These are phyloP conservation scores for Aspergillus saccharolyticus DNA, from an alignment of 495 filamentous ascomycete species.

Conservation along the genomic window DNA sequence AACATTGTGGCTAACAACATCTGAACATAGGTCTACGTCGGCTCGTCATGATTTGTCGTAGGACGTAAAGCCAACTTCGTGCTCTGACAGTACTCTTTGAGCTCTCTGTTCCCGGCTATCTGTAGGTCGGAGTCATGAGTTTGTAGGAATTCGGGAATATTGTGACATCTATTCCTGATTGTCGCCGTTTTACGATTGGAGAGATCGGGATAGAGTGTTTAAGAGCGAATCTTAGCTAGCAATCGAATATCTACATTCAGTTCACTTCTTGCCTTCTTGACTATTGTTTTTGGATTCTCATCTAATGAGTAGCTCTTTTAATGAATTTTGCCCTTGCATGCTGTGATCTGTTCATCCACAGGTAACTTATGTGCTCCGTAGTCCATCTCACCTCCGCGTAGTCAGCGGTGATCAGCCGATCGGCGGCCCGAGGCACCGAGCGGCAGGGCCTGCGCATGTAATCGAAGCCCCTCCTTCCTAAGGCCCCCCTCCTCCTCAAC, in stretches of 20 bases:
- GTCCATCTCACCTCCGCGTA: too few relatives aligned
- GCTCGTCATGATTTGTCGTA: not conserved
- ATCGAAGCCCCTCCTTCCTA: conserved; percentile 21
- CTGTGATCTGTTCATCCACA: too few relatives aligned
- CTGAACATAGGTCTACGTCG: not conserved
- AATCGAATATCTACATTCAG: not conserved
- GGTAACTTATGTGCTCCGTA: too few relatives aligned
- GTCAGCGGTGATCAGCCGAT: conserved; percentile 5
- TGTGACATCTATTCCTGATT: not conserved
- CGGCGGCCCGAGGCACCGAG: conserved; percentile 16
- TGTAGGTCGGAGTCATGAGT: not conserved
- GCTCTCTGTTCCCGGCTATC: not conserved
- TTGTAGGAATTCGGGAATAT: not conserved
- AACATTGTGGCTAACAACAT: conserved; percentile 8
- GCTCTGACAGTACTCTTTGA: too few relatives aligned
- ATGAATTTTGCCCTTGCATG: too few relatives aligned
- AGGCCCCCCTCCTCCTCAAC: conserved; percentile 17
- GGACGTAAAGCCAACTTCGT: not conserved
- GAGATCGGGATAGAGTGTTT: not conserved
- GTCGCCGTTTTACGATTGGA: not conserved
- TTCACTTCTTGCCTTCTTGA: too few relatives aligned
- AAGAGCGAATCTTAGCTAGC: not conserved
- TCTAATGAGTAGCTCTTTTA: too few relatives aligned
- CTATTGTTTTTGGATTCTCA: too few relatives aligned
- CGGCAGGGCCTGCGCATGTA: conserved; percentile 21